These are phyloP conservation scores for Helianthus tuberosus DNA, from an alignment of 129 eudicot species.

Conservation along the genomic window DNA sequence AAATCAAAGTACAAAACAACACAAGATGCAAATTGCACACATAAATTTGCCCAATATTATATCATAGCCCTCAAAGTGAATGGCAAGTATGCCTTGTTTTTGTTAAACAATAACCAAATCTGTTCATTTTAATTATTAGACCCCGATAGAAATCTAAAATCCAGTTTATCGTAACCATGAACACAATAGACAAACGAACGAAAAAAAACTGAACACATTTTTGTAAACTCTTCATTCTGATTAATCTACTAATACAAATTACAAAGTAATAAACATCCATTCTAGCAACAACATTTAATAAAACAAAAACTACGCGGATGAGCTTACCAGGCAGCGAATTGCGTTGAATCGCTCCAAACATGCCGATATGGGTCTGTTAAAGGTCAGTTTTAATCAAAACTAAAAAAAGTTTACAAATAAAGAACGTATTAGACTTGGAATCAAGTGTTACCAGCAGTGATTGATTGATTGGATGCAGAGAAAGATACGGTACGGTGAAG, in stretches of 20 bases:
- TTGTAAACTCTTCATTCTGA: neutral
- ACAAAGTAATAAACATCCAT: neutral
- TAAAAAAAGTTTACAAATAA: neutral
- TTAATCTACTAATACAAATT: neutral
- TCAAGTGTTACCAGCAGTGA: neutral
- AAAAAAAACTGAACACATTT: neutral
- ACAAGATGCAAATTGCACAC: neutral
- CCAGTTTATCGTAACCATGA: neutral
- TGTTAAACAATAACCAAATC: slow-evolving; percentile 1
- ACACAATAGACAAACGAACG: neutral
- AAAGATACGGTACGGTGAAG: slow-evolving; percentile 19
- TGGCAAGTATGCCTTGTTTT: neutral
- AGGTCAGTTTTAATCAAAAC: neutral
- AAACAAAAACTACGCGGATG: neutral
- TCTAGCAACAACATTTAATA: neutral
- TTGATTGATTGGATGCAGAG: slow-evolving; percentile 8
- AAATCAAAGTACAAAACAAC: neutral
- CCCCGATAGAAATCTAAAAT: neutral
- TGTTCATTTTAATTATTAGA: neutral
- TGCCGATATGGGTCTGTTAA: slow-evolving; percentile 16
- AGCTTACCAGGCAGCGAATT: slow-evolving; percentile 31
- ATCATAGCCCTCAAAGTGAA: neutral
- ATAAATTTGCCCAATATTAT: neutral
- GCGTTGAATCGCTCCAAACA: slow-evolving; percentile 29
- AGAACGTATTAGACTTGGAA: neutral